Conservation (phyloP, 768 basidiomycete species). For the Pleurotus ostreatus region DNA sequence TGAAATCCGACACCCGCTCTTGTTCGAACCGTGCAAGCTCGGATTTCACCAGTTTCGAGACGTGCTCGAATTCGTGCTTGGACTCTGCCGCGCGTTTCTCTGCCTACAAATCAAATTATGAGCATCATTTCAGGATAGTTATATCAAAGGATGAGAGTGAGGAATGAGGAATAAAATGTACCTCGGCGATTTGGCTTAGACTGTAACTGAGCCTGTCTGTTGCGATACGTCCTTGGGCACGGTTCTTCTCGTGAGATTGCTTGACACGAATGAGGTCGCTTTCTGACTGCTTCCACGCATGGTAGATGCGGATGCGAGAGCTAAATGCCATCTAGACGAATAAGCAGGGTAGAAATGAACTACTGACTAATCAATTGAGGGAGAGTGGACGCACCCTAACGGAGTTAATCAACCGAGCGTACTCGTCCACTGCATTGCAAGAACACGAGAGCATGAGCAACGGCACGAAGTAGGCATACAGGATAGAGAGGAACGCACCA, state of each 20-base stretch:
- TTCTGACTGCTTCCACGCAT: conserved; percentile 79
- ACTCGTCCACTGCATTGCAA: conserved; percentile 67
- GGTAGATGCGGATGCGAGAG: conserved; percentile 80
- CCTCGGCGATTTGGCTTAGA: conserved; percentile 81
- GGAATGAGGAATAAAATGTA: conserved; percentile 22
- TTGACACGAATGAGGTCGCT: conserved; percentile 68
- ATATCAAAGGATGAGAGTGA: neutral
- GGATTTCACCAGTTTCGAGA: conserved; percentile 81
- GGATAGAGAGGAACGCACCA: conserved; percentile 30
- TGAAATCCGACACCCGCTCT: conserved; percentile 93
- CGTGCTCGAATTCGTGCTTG: conserved; percentile 85
- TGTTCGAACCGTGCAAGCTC: conserved; percentile 91
- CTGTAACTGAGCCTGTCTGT: conserved; percentile 69
- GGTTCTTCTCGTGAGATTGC: conserved; percentile 75
- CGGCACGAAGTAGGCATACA: neutral
- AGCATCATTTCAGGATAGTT: neutral
- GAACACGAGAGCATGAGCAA: neutral
- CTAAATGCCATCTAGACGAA: conserved; percentile 72
- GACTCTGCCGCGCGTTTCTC: conserved; percentile 82
- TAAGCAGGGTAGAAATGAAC: neutral
- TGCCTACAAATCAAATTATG: conserved; percentile 41
- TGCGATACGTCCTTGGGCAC: conserved; percentile 70
- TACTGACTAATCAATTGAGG: neutral
- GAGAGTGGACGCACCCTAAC: conserved; percentile 52
- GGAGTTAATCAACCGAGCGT: conserved; percentile 84